phyloP scores from a whole-genome alignment of 163 green algal genomes.

The Prototheca stagnorum region DNA sequence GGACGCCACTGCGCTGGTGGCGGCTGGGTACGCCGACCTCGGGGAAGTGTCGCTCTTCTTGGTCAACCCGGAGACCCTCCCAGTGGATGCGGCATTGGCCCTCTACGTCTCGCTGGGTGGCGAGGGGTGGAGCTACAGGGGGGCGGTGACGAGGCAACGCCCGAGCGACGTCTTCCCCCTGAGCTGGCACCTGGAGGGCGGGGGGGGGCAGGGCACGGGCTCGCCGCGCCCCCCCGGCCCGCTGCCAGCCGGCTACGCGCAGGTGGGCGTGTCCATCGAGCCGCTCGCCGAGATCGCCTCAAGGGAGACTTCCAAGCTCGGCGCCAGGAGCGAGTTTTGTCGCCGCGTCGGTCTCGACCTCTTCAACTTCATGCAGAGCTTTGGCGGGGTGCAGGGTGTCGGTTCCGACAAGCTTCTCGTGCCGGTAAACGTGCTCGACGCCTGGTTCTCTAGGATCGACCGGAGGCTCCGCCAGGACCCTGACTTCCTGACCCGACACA shows the following conservation, averaged over 20 bases:
- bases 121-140: neutral
- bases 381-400: conserved; percentile 19
- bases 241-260: too few species aligned
- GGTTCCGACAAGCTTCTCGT: conserved; percentile 23
- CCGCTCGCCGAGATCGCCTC: neutral
- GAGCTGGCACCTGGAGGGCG: neutral
- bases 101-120: conserved; percentile 35
- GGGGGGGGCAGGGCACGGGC: neutral
- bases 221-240: too few species aligned
- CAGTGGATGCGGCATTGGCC: conserved; percentile 27
- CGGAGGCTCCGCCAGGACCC: conserved; percentile 48
- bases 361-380: conserved; percentile 63
- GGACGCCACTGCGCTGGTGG: conserved; percentile 20
- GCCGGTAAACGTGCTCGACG: conserved; percentile 22
- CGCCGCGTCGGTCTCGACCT: conserved; percentile 39
- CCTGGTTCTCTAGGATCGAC: conserved; percentile 56
- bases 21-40: conserved; percentile 12
- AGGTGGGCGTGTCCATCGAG: conserved; percentile 1
- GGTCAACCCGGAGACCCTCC: conserved; percentile 21
- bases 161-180: conserved; percentile 6
- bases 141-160: neutral
- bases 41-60: conserved; percentile 45
- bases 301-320: conserved; percentile 32
- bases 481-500: conserved; percentile 39
- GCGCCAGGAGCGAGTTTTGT: conserved; percentile 57